Percentiles rank a stretch among this genome's conserved stretches.
Evolutionary conservation across 1,284 basidiomycete genomes (phyloP).

Genomic region (Sporisorium exsertum): DNA sequence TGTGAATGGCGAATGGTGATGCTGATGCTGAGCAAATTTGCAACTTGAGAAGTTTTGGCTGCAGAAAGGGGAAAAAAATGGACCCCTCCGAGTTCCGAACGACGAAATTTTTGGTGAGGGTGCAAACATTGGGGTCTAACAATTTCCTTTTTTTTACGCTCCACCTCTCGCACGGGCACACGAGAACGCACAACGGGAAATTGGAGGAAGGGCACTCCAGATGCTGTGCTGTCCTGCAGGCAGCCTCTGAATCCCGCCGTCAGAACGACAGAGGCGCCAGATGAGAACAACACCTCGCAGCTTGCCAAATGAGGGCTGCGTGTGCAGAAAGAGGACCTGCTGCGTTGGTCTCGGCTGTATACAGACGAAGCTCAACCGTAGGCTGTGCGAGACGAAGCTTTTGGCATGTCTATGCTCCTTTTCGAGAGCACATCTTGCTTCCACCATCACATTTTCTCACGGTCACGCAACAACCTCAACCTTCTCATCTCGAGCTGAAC

Average conservation of each 20-base stretch:
- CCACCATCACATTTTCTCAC: not conserved
- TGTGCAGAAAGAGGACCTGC: not conserved
- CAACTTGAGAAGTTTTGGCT: conserved; percentile 9
- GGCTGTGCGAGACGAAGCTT: conserved; percentile 4
- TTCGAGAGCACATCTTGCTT: not conserved
- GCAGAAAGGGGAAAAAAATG: conserved; percentile 13
- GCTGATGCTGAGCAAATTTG: not conserved
- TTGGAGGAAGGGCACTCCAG: not conserved
- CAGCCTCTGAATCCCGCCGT: conserved; percentile 24
- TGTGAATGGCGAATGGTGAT: not conserved
- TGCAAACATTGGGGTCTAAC: not conserved
- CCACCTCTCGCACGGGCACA: conserved; percentile 6
- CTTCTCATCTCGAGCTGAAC: not conserved
- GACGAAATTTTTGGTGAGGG: not conserved
- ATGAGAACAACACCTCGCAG: conserved; percentile 13
- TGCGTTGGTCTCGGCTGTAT: conserved; percentile 17
- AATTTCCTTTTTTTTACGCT: not conserved
- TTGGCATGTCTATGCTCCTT: not conserved
- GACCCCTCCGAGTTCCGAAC: conserved; percentile 33
- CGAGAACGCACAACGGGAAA: too few species aligned
- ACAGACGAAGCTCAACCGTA: conserved; percentile 16
- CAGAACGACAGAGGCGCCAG: conserved; percentile 1
- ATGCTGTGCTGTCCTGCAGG: not conserved
- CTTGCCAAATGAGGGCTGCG: conserved; percentile 3
- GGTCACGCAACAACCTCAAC: not conserved